Evolutionary conservation across 305 asterid species (phyloP), one percentile per base, ranked within the genome.

Genomic region (Fraxinus sp.): DNA sequence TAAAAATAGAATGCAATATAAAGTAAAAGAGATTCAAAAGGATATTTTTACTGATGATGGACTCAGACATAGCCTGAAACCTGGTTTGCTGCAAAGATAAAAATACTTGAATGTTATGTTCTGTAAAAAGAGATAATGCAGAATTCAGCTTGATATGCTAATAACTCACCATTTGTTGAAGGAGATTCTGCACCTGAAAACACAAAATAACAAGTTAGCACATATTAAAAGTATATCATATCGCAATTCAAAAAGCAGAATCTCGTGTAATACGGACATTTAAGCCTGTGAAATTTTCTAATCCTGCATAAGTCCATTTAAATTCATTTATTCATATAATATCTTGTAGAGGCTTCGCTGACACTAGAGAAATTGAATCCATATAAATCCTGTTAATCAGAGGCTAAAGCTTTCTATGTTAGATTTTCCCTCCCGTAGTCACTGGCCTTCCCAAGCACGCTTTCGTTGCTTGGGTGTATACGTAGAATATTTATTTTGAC

Each of bases 1-100:
- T 57, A 57, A 57, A 57, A 55, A 18, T 80, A 82, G n/a, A 59
- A 75, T 7, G 68, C 32, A 78, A 70, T 18, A 8, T 7, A 36
- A 9, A 28, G 5, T 14, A 7, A n/a, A 16, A 30, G 74, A 43
- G 33, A 24, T 55, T 4, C 55, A 30, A 28, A 89, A 92, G 95
- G 95, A 92, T 92, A 92, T 92, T 90, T 85, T 93, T 91, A 28
- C 85, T 46, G 79, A 92, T 88, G 87, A 92, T 90, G 81, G 91
- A 90, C 55, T 90, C 92, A 0, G 97, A 92, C 95, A 92, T 91
- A 7, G 91, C 78, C 87, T 91, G 92, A 79, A 92, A 92, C 95
- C 95, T 91, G 14, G 89, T 80, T 92, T 91, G 94, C 97, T 92
- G 92, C 86, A 83, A 37, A 72, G 7, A 52, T 46, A 9, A 49